Conservation (phyloP, 257 asterid species). For the Knoxia roxburghii region DNA sequence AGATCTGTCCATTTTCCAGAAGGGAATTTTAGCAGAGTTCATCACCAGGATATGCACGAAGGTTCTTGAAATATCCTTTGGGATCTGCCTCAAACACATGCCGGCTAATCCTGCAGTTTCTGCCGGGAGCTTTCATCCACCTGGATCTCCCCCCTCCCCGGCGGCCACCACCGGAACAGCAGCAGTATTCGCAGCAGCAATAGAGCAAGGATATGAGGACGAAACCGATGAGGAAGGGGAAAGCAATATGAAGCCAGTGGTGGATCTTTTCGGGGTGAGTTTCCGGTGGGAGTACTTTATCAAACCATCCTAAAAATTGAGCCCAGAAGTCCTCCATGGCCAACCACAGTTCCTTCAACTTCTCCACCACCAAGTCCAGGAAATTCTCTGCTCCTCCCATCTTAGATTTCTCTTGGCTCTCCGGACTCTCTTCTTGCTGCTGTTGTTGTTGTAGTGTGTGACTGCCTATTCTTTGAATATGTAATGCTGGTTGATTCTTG, state of each 20-base stretch:
- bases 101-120: conserved; percentile 12
- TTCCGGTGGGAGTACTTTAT: conserved; percentile 18
- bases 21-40: not conserved
- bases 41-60: conserved; percentile 12
- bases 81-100: conserved; percentile 8
- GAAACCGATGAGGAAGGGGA: not conserved
- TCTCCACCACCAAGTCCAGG: conserved; percentile 9
- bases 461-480: no score
- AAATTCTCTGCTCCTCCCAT: not conserved
- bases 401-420: no score
- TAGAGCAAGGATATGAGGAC: not conserved
- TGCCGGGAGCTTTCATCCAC: conserved; percentile 31
- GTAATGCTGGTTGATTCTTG: no score
- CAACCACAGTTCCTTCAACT: conserved; percentile 19
- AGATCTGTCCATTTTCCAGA: no score
- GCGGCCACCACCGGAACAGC: not conserved
- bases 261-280: conserved; percentile 28
- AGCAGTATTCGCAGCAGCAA: conserved; percentile 15
- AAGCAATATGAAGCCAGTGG: conserved; percentile 4
- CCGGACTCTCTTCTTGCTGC: no score
- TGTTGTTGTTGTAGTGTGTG: no score
- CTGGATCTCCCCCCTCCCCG: not conserved
- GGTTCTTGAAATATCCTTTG: conserved; percentile 15
- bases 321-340: conserved; percentile 11
- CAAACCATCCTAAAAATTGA: conserved; percentile 8